phyloP scores from a whole-genome alignment of 2,329 filamentous ascomycete species.

The Hymenotorrendiella dingleyae region DNA sequence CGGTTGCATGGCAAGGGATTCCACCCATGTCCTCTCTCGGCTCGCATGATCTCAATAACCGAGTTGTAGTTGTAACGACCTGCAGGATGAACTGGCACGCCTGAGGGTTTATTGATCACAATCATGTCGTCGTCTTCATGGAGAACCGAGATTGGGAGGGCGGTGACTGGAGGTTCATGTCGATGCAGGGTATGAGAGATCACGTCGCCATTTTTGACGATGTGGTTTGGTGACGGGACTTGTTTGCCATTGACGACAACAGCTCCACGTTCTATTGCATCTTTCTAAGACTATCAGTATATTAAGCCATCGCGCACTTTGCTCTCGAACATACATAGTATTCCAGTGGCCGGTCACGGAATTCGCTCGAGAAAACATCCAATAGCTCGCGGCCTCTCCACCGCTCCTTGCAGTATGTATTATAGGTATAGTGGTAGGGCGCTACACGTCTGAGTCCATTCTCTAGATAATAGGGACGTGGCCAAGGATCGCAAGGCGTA shows the following conservation, averaged over 20 bases:
- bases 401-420: conserved; percentile 88
- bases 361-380: conserved; percentile 87
- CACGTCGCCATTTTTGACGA: conserved; percentile 82
- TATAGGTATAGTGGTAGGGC: conserved; percentile 91
- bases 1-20: conserved; percentile 73
- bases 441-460: conserved; percentile 75
- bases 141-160: conserved; percentile 71
- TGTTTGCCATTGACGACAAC: conserved; percentile 75
- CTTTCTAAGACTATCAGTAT: conserved; percentile 41
- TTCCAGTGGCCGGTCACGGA: conserved; percentile 75
- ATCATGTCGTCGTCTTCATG: conserved; percentile 92
- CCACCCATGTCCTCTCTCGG: conserved; percentile 56
- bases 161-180: conserved; percentile 89
- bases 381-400: conserved; percentile 79
- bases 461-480: conserved; percentile 74
- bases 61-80: conserved; percentile 96
- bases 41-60: conserved; percentile 85
- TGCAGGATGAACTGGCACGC: conserved; percentile 90
- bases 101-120: conserved; percentile 94
- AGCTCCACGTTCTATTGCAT: conserved; percentile 72
- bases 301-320: neutral
- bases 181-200: conserved; percentile 92
- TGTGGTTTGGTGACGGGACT: conserved; percentile 57
- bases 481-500: conserved; percentile 50
- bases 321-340: conserved; percentile 65